These are phyloP conservation scores for Moricandia arvensis DNA, from an alignment of 345 rosid species.

Conservation along the genomic window DNA sequence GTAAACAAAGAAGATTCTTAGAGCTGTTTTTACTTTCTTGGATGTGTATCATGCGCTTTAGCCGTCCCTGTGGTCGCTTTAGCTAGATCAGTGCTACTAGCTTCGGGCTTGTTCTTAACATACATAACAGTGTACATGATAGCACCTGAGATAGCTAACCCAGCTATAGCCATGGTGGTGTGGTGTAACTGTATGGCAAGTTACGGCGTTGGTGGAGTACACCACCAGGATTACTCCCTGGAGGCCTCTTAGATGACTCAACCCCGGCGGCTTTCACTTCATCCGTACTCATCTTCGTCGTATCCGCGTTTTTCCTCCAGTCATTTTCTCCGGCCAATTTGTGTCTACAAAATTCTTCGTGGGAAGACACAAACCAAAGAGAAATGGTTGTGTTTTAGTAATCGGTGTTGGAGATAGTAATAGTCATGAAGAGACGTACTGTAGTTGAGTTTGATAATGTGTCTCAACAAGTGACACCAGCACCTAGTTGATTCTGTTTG, in stretches of 20 bases:
- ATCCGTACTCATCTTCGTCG: constrained; percentile 65
- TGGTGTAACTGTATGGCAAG: constrained; percentile 52
- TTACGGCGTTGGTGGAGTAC: constrained; percentile 65
- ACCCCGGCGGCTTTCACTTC: constrained; percentile 54
- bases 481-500: constrained; percentile 23
- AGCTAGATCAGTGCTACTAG: constrained; percentile 53
- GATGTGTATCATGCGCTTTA: constrained; percentile 53
- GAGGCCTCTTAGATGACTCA: constrained; percentile 57
- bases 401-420: not conserved
- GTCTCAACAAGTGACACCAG: constrained; percentile 22
- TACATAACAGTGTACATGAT: constrained; percentile 52
- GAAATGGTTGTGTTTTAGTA: not conserved
- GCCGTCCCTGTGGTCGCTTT: constrained; percentile 47
- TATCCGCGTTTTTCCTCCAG: constrained; percentile 61
- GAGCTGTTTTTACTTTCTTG: constrained; percentile 40
- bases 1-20: not conserved
- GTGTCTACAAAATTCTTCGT: not conserved
- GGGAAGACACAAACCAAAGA: not conserved
- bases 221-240: constrained; percentile 55
- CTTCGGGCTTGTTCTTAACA: constrained; percentile 59
- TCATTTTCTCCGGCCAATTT: constrained; percentile 46
- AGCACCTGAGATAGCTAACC: constrained; percentile 51
- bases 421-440: constrained; percentile 29
- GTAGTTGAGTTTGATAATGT: constrained; percentile 13
- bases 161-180: constrained; percentile 52